Evolutionary conservation across 2,329 filamentous ascomycete genomes (phyloP).

Genomic region (Aspergillus proliferans): DNA sequence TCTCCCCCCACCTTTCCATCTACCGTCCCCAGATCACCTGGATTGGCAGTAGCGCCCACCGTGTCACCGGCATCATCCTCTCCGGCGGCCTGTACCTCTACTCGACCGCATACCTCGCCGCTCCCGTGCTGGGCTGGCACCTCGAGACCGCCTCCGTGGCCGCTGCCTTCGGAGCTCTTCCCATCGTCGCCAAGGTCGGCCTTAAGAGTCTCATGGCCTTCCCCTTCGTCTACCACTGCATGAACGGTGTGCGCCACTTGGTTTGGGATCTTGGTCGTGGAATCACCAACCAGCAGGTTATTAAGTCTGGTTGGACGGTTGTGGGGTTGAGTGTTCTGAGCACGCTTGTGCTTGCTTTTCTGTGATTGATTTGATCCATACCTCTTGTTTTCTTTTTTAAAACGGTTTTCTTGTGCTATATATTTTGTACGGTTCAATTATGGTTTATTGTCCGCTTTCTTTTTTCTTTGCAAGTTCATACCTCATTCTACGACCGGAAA

Average conservation of each 20-base stretch:
- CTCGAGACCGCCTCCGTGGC: constrained; percentile 59
- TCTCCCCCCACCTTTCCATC: constrained; percentile 78
- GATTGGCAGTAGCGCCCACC: constrained; percentile 69
- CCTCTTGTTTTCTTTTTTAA: constrained; percentile 26
- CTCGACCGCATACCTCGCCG: constrained; percentile 71
- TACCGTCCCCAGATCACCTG: constrained; percentile 84
- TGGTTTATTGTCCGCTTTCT: constrained; percentile 13
- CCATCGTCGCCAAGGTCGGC: constrained; percentile 51
- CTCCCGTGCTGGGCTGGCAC: constrained; percentile 68
- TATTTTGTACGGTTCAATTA: constrained; percentile 17
- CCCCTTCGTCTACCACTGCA: constrained; percentile 62
- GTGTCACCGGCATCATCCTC: constrained; percentile 71
- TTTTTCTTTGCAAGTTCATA: constrained; percentile 8
- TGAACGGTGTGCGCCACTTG: constrained; percentile 68
- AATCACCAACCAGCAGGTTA: constrained; percentile 59
- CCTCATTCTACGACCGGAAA: background rate
- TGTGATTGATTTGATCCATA: constrained; percentile 30
- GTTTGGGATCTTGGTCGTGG: constrained; percentile 60
- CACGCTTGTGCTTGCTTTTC: constrained; percentile 44
- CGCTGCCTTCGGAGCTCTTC: constrained; percentile 58
- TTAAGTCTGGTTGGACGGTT: constrained; percentile 59
- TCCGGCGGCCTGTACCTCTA: constrained; percentile 73
- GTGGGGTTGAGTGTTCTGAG: constrained; percentile 51
- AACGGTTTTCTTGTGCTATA: constrained; percentile 14
- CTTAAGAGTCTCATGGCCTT: constrained; percentile 56